A percentile compares a stretch with the other conserved stretches of the same genome.
Evolutionary conservation across 768 basidiomycete species (phyloP).

Genomic region (Ramaria sp.): DNA sequence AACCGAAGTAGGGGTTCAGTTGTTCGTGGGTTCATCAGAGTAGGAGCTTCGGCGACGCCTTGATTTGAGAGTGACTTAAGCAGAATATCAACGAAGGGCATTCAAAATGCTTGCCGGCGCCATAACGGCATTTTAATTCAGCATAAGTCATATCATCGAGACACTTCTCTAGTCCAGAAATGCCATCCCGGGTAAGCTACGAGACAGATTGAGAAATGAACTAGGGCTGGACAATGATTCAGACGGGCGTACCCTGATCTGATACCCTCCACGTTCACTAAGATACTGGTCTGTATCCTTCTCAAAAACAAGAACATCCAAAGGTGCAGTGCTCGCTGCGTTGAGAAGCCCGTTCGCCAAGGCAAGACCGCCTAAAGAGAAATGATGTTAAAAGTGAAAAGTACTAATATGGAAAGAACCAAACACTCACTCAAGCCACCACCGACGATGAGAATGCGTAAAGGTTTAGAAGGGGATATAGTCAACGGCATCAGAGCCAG

Average conservation of each 20-base stretch:
- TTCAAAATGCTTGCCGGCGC: neutral
- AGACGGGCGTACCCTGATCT: slow-evolving; percentile 1
- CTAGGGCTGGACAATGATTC: neutral
- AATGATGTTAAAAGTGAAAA: neutral
- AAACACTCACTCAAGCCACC: slow-evolving; percentile 5
- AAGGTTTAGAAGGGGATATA: neutral
- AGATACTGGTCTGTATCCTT: slow-evolving; percentile 1
- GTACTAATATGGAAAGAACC: neutral
- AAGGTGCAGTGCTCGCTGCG: neutral
- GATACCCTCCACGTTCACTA: slow-evolving; percentile 7
- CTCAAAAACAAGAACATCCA: slow-evolving; percentile 7
- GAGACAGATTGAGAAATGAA: neutral
- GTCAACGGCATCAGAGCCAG: neutral
- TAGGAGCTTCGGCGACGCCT: slow-evolving; percentile 6
- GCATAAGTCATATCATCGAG: slow-evolving; percentile 6
- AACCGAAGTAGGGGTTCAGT: slow-evolving; percentile 4
- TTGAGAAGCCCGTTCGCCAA: slow-evolving; percentile 6
- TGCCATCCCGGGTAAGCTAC: slow-evolving; percentile 6
- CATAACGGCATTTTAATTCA: slow-evolving; percentile 6
- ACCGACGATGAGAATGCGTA: slow-evolving; percentile 6
- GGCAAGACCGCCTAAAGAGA: slow-evolving; percentile 1
- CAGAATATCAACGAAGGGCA: neutral
- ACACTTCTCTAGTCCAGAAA: slow-evolving; percentile 2
- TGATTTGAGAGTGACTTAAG: neutral
- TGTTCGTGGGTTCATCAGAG: slow-evolving; percentile 5